phyloP scores from a whole-genome alignment of 1,284 basidiomycete genomes.

The Ceratobasidium sp. region DNA sequence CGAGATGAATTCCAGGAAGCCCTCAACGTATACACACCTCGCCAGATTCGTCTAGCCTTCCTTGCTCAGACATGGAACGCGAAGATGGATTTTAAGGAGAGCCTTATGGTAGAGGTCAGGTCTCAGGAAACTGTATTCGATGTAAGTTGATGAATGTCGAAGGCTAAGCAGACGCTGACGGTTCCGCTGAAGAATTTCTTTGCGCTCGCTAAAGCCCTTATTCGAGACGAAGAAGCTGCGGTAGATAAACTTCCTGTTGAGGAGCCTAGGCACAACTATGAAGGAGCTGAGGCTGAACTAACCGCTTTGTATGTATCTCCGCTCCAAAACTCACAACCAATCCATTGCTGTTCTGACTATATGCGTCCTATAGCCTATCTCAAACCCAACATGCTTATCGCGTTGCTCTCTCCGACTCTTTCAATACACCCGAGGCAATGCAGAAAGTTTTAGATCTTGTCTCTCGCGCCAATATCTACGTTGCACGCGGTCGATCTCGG shows the following conservation, averaged over 20 bases:
- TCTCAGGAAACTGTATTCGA: slow-evolving; percentile 89
- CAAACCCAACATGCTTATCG: slow-evolving; percentile 85
- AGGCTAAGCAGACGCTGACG: slow-evolving; percentile 48
- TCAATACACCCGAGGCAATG: slow-evolving; percentile 93
- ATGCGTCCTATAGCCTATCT: slow-evolving; percentile 68
- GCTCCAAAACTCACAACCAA: neutral
- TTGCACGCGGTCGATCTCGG: slow-evolving; percentile 59
- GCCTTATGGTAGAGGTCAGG: slow-evolving; percentile 86
- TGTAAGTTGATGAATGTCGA: slow-evolving; percentile 63
- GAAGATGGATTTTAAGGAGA: slow-evolving; percentile 95
- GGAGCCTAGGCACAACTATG: slow-evolving; percentile 67
- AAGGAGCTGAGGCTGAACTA: slow-evolving; percentile 65
- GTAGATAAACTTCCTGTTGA: slow-evolving; percentile 61
- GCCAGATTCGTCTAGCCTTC: slow-evolving; percentile 96
- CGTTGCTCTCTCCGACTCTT: slow-evolving; percentile 94
- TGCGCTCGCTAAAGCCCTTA: slow-evolving; percentile 34
- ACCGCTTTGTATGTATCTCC: slow-evolving; percentile 31
- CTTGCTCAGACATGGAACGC: slow-evolving; percentile 92
- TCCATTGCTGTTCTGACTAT: neutral
- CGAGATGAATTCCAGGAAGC: slow-evolving; percentile 77
- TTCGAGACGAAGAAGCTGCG: slow-evolving; percentile 38
- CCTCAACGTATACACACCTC: slow-evolving; percentile 84
- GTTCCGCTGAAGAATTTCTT: slow-evolving; percentile 22
- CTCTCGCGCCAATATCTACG: slow-evolving; percentile 90
- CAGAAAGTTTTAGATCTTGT: slow-evolving; percentile 85